Evolutionary conservation across 768 basidiomycete species (phyloP).

Genomic region (Gymnopilus junonius): DNA sequence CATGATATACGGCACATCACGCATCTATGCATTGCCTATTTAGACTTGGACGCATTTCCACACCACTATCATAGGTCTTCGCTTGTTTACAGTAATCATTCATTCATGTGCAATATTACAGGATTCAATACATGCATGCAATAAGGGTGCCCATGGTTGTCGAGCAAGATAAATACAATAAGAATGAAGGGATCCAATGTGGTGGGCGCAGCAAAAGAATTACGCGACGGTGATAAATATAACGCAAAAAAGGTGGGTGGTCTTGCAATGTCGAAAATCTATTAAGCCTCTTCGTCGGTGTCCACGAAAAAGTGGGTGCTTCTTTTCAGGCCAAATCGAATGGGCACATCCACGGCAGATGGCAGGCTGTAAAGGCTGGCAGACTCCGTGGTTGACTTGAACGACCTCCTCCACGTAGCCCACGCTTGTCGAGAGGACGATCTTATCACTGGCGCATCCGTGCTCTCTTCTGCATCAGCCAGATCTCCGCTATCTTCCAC

Average conservation of each 20-base stretch:
- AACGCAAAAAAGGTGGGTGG: conserved; percentile 9
- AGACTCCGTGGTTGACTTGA: conserved; percentile 8
- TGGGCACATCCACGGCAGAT: conserved; percentile 1
- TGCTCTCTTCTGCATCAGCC: conserved; percentile 1
- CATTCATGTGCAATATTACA: conserved; percentile 8
- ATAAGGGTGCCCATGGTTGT: neutral
- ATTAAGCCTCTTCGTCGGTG: conserved; percentile 10
- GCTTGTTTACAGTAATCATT: conserved; percentile 9
- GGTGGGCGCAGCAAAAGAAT: neutral
- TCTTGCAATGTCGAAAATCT: neutral
- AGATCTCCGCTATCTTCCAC: conserved; percentile 7
- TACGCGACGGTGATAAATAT: neutral
- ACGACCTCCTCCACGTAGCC: conserved; percentile 1
- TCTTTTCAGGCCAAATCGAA: neutral
- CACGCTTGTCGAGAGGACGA: neutral
- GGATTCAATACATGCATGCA: neutral
- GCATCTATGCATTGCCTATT: neutral
- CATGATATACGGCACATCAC: neutral
- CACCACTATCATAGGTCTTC: neutral
- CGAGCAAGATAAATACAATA: conserved; percentile 4
- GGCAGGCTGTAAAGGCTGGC: conserved; percentile 12
- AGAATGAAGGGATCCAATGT: neutral
- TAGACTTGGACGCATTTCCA: neutral
- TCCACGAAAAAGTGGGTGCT: conserved; percentile 11
- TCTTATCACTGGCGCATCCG: neutral